phyloP scores from a whole-genome alignment of 352 stramenopile genomes.

The Globisporangium rhizosaccharum region DNA sequence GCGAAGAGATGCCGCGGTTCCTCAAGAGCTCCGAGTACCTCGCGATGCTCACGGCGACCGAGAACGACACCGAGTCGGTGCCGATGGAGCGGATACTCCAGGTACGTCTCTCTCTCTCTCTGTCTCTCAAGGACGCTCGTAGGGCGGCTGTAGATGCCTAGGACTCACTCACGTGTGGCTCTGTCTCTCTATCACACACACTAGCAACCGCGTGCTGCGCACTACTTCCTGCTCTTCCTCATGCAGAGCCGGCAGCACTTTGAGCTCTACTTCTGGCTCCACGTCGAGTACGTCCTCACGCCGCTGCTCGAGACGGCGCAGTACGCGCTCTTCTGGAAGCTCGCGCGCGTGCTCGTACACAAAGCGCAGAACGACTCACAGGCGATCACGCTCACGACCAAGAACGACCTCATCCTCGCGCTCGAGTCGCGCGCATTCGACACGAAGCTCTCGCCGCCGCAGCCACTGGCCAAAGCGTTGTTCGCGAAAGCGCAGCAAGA shows the following conservation, averaged over 20 bases:
- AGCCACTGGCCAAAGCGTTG: conserved; percentile 38
- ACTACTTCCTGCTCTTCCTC: conserved; percentile 85
- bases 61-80: conserved; percentile 68
- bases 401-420: conserved; percentile 54
- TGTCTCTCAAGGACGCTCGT: background rate
- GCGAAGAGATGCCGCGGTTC: conserved; percentile 78
- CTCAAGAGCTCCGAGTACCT: conserved; percentile 83
- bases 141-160: background rate
- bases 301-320: conserved; percentile 46
- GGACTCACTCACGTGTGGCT: background rate
- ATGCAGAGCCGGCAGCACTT: conserved; percentile 87
- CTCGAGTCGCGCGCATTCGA: conserved; percentile 37
- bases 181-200: background rate
- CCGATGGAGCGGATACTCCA: conserved; percentile 76
- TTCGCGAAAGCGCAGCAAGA: conserved; percentile 73
- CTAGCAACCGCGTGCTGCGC: conserved; percentile 63
- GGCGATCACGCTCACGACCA: conserved; percentile 71
- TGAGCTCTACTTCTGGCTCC: conserved; percentile 85
- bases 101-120: conserved; percentile 15
- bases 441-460: conserved; percentile 30
- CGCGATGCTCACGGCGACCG: conserved; percentile 79
- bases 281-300: conserved; percentile 85
- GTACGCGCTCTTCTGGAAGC: conserved; percentile 58
- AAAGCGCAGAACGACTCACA: conserved; percentile 77
- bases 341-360: conserved; percentile 54